Evolutionary conservation across 2,329 filamentous ascomycete genomes (phyloP), one percentile per base, ranked within the genome.

Genomic region (Dactylonectria macrodidyma): DNA sequence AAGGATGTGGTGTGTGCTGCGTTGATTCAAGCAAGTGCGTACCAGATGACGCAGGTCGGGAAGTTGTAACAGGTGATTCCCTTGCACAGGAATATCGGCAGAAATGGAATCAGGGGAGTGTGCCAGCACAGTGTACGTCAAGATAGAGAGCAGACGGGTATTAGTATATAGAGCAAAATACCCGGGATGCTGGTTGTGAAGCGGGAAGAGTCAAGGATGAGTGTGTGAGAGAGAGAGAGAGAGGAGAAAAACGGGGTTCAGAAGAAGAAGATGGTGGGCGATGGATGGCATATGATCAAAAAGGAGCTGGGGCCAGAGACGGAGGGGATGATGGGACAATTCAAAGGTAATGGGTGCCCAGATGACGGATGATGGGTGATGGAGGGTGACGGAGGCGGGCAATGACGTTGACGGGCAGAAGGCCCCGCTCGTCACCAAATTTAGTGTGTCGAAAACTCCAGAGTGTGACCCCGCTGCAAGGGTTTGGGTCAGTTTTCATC

Each of bases 391-490:
- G 34, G 57, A 63, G 54, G 65, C 56, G 74, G 65, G 61, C 68
- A 73, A 76, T 76, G 74, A 76, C 74, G 74, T 76, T 76, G 68
- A 71, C 71, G 54, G 66, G 67, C 67, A 65, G 56, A 38, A 63
- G 26, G 69, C 38, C 55, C 73, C 74, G 70, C 71, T 74, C 61
- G 58, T 60, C 41, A 63, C 57, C 59, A 75, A 54, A 63, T 71
- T 74, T 71, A 71, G 70, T 59, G 70, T 59, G 70, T 70, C 61
- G 60, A 67, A 75, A 50, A 59, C 59, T 65, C 59, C 67, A 70
- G 69, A 34, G 68, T 71, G 74, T 76, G 74, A 75, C 72, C 67
- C 68, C 61, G 54, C 66, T 66, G 64, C 70, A 69, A 65, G 69
- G 69, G 62, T 60, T 36, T 30, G 4, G 4, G 7, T 59, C 65